Base-by-base conservation (phyloP, 2,329 filamentous ascomycete species). In the Penicillium crustosum region DNA sequence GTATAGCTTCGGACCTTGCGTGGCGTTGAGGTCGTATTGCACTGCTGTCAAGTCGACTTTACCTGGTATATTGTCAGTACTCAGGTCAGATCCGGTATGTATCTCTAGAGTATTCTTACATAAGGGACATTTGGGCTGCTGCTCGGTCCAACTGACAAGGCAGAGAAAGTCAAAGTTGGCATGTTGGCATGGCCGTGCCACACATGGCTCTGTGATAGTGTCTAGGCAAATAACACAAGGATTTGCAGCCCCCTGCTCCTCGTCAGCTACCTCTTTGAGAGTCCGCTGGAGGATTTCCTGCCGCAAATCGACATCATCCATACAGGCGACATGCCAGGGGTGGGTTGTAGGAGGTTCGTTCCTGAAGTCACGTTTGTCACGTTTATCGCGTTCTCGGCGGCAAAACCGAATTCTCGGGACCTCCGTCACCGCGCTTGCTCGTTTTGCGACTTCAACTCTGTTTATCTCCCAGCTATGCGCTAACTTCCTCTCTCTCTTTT, bases 141-240 rank as follows among this genome's bases (percentile, higher is more conserved):
- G 81, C 65, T 91, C 83, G 6, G 96, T 79, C 93, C 93, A 97
- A 75, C 83, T 92, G 23, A 88, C 77, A 6, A 96, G 83, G 73
- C 93, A 97, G 13, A 91, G 73, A 70, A 92, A 95, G 78, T 97
- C 92, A 72, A 95, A 96, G 65, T 87, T 86, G 57, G 80, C 77
- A 78, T 97, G 93, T 42, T 84, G 82, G 79, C 93, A 97, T 8
- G 93, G 92, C 21, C 83, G 78, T 8, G 90, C 85, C 50, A 88
- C 80, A 61, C 89, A 91, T 52, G 84, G 77, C 67, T 94, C 90
- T 10, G 86, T 85, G 68, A 96, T 81, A 53, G 78, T 70, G 56
- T 93, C 89, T 60, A 97, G 86, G 74, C 93, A 97, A 73, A 97
- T 94, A 62, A 95, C 91, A 74, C 93, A 97, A 68, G 82, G 85